Evolutionary conservation across 1,284 basidiomycete genomes (phyloP), one percentile per base, ranked within the genome.

Genomic region (Malassezia sympodialis): DNA sequence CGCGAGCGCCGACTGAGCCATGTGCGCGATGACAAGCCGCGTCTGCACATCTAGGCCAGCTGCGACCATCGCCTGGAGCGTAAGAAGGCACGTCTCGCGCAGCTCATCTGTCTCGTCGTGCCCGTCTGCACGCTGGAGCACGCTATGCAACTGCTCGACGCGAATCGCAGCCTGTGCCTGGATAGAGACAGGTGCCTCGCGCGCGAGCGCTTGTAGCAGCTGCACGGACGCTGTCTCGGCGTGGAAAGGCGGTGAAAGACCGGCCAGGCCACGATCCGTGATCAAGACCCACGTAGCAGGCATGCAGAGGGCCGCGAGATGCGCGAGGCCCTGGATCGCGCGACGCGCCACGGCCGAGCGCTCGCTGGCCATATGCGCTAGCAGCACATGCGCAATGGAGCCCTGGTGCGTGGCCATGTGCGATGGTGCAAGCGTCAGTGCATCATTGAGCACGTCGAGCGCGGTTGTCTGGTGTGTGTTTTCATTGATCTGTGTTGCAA

Each of bases 101-200:
- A 73, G 43, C 45, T 86, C 80, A 51, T 88, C 76, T 59, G 90
- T 87, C 56, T 88, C 87, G 58, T 90, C 86, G 27, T 87, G 83
- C 47, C 80, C 79, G 35, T 82, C 81, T 52, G 89, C 72, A 39
- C 88, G 78, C 8, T 82, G 82, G 1, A 87, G 26, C 3, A 44
- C 44, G 4, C 23, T n/a, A n/a, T 52, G 21, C 84, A 1, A 86
- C 80, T 50, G 43, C 41, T 67, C 52, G 66, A 68, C 43, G 61
- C 61, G 32, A 58, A 62, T n/a, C 61, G 64, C 24, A 57, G 52
- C 12, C 60, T 42, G 27, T 4, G 35, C 53, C 27, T 64, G 64
- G 10, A 72, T 51, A 19, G 70, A 56, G 43, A 63, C 51, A 10
- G 70, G 68, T 40, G 60, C 58, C 23, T 68, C 63, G 35, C 66